These are phyloP conservation scores for Irpex sp. DNA, from an alignment of 1,284 basidiomycete genomes.

Conservation along the genomic window DNA sequence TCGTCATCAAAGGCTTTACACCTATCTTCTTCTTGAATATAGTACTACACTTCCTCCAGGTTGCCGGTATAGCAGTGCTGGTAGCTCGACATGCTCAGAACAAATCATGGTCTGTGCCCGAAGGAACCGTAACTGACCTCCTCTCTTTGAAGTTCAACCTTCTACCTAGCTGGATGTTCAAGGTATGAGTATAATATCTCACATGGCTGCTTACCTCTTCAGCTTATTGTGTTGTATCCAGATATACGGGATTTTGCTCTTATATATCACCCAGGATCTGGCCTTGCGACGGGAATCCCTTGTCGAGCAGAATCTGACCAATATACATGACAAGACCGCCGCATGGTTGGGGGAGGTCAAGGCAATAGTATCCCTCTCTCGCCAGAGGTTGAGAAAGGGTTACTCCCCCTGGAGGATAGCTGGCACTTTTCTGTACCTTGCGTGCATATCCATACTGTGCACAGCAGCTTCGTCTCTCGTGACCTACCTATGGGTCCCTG, in stretches of 20 bases:
- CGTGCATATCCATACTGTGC: neutral
- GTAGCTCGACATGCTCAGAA: neutral
- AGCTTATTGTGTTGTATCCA: neutral
- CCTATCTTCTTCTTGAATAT: too few species aligned
- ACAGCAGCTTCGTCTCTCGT: neutral
- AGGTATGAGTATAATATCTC: neutral
- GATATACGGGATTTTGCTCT: neutral
- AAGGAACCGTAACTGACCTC: neutral
- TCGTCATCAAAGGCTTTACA: too few species aligned
- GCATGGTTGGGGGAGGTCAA: conserved; percentile 2
- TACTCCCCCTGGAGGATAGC: neutral
- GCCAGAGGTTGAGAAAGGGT: neutral
- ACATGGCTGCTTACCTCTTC: too few species aligned
- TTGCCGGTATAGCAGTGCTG: neutral
- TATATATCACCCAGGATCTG: neutral
- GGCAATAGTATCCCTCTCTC: neutral
- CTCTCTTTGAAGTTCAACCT: neutral
- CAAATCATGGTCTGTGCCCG: neutral
- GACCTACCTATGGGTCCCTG: neutral
- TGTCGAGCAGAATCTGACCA: neutral
- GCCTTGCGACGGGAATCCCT: neutral
- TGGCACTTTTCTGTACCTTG: neutral
- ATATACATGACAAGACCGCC: conserved; percentile 2
- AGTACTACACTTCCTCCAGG: neutral
- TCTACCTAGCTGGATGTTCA: neutral